Conservation (phyloP, 495 filamentous ascomycete species). For the Pyronema domesticum region DNA sequence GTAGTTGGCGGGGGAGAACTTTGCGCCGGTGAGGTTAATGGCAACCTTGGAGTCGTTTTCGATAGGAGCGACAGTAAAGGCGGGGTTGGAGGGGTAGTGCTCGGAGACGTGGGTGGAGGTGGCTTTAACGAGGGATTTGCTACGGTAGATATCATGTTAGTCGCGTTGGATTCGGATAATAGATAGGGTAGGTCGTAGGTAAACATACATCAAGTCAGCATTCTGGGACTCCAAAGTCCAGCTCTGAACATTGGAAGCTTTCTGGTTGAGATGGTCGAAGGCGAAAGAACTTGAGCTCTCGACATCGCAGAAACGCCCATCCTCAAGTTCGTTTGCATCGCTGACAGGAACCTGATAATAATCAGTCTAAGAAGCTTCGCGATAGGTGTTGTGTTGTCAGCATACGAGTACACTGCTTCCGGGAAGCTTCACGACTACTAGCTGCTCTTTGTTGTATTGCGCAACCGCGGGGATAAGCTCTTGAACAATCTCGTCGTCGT, state of each 20-base stretch:
- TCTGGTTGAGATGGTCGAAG: constrained; percentile 66
- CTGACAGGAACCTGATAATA: constrained; percentile 58
- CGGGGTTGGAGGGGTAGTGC: constrained; percentile 61
- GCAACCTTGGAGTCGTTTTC: constrained; percentile 59
- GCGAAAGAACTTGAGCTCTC: constrained; percentile 70
- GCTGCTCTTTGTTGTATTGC: constrained; percentile 91
- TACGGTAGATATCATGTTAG: constrained; percentile 19
- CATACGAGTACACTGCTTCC: constrained; percentile 56
- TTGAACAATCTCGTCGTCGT: constrained; percentile 46
- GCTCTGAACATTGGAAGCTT: constrained; percentile 66
- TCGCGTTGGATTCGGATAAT: neutral
- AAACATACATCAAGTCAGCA: constrained; percentile 55
- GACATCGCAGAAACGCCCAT: constrained; percentile 71
- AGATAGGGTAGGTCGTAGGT: neutral
- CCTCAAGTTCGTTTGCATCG: constrained; percentile 60
- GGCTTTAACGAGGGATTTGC: constrained; percentile 65
- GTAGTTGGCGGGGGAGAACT: constrained; percentile 94
- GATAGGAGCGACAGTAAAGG: constrained; percentile 63
- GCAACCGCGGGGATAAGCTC: constrained; percentile 69
- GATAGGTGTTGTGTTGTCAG: neutral
- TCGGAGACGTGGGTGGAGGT: constrained; percentile 63
- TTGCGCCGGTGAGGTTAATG: constrained; percentile 75
- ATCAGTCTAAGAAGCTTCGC: neutral
- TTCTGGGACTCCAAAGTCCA: constrained; percentile 64
- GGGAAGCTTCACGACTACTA: constrained; percentile 72